Conservation (phyloP, 495 filamentous ascomycete genomes). For the Darksidea phi region DNA sequence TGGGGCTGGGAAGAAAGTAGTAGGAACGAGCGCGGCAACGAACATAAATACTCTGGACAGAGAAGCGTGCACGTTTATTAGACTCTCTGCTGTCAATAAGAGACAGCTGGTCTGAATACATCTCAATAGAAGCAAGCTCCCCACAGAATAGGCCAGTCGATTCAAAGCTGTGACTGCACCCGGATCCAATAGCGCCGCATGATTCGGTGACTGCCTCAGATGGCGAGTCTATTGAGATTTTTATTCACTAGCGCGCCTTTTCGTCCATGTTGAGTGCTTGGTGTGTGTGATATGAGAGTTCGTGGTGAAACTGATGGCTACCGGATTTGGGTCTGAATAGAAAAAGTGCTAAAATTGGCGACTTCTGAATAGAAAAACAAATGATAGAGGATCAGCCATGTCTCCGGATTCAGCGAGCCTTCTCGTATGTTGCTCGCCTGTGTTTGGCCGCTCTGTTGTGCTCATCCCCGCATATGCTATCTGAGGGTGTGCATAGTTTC, state of each 20-base stretch:
- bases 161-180: not conserved
- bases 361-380: not conserved
- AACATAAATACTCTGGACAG: not conserved
- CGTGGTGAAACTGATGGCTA: not conserved
- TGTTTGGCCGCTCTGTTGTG: too few species aligned
- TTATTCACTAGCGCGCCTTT: constrained; percentile 1
- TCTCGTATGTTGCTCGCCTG: not conserved
- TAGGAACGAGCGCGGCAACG: not conserved
- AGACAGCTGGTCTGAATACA: constrained; percentile 1
- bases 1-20: not conserved
- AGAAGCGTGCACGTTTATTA: not conserved
- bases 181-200: not conserved
- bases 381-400: not conserved
- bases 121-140: constrained; percentile 10
- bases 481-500: too few species aligned
- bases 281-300: not conserved
- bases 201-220: not conserved
- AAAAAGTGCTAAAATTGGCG: not conserved
- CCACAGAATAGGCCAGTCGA: not conserved
- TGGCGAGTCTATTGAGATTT: not conserved
- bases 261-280: not conserved
- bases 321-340: constrained; percentile 16
- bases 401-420: not conserved
- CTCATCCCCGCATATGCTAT: too few species aligned
- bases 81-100: not conserved